phyloP scores from a whole-genome alignment of 164 flowering plant species.

The Vitis riparia region DNA sequence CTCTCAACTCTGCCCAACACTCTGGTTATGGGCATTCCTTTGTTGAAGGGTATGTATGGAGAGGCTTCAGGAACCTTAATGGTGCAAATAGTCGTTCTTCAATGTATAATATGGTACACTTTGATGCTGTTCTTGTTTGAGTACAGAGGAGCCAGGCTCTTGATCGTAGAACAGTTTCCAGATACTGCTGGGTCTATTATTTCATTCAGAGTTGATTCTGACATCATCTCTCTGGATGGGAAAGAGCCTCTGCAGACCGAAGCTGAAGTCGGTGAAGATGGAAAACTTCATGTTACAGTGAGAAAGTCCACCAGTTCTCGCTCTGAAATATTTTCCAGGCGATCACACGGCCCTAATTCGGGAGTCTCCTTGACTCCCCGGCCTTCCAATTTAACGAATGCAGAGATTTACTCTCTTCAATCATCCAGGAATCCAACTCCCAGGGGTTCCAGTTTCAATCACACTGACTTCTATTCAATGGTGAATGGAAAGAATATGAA shows the following conservation, averaged over 20 bases:
- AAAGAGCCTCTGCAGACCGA: conserved; percentile 26
- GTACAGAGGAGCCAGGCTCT: conserved; percentile 28
- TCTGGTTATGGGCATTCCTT: conserved; percentile 37
- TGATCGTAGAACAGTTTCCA: conserved; percentile 34
- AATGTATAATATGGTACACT: conserved; percentile 30
- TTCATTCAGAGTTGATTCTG: conserved; percentile 30
- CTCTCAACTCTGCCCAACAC: conserved; percentile 37
- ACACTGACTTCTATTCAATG: conserved; percentile 29
- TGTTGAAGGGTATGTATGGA: conserved; percentile 31
- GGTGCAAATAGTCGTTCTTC: conserved; percentile 34
- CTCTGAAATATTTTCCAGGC: not conserved
- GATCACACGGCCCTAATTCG: conserved; percentile 7
- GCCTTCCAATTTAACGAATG: conserved; percentile 32
- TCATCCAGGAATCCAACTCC: conserved; percentile 40
- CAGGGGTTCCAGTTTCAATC: conserved; percentile 27
- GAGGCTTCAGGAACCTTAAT: conserved; percentile 23
- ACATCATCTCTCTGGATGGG: conserved; percentile 22
- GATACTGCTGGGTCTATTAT: conserved; percentile 32
- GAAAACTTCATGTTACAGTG: conserved; percentile 27
- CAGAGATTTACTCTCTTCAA: conserved; percentile 28
- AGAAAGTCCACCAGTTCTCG: conserved; percentile 25
- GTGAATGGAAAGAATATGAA: conserved; percentile 2
- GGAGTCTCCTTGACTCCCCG: conserved; percentile 14
- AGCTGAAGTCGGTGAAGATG: conserved; percentile 27
- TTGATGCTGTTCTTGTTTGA: conserved; percentile 30